Conservation (phyloP, 106 monocot species). For the Acorus calamus region DNA sequence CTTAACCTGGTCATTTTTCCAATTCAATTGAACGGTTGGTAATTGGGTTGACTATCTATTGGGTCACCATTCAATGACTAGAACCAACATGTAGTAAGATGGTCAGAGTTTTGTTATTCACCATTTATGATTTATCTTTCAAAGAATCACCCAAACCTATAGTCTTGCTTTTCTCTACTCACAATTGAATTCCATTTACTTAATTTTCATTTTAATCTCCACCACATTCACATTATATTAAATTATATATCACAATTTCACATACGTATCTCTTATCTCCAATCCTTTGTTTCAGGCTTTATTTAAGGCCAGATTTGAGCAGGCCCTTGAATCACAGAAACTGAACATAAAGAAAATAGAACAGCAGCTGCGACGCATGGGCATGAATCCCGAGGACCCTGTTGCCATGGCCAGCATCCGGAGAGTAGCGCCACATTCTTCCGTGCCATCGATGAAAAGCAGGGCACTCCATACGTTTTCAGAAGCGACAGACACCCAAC, state of each 20-base stretch:
- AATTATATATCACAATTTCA: neutral
- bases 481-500: conserved; percentile 21
- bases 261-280: neutral
- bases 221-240: neutral
- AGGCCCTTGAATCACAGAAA: conserved; percentile 96
- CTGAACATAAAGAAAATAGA: conserved; percentile 95
- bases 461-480: conserved; percentile 94
- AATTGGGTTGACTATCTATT: too few species aligned
- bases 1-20: too few species aligned
- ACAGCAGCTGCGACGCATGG: conserved; percentile 72
- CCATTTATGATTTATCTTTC: too few species aligned
- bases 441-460: conserved; percentile 93
- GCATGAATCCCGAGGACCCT: conserved; percentile 92
- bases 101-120: too few species aligned
- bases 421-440: conserved; percentile 95
- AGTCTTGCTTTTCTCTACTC: too few species aligned
- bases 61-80: too few species aligned
- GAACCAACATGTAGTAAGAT: too few species aligned
- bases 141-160: too few species aligned
- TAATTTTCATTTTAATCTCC: too few species aligned
- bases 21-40: too few species aligned
- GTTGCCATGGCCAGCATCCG: conserved; percentile 96
- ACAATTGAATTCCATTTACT: too few species aligned
- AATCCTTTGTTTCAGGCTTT: conserved; percentile 49
- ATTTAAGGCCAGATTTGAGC: conserved; percentile 98